Conservation (phyloP, 441 rosid species). For the Gossypium gossypioides region DNA sequence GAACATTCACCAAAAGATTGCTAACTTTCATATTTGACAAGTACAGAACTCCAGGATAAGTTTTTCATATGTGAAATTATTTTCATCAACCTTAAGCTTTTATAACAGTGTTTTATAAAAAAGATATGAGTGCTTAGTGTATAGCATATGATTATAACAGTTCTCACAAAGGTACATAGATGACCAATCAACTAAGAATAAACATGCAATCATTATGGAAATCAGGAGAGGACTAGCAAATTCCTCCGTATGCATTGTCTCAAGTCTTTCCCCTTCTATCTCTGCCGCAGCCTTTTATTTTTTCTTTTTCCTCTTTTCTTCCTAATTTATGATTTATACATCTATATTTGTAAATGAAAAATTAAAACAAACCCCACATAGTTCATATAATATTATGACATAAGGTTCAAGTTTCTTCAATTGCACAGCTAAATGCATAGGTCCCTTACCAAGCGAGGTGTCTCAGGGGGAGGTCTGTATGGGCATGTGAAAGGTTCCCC, state of each 20-base stretch:
- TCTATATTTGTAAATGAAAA: background rate
- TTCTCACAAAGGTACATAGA: background rate
- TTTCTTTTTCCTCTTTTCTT: background rate
- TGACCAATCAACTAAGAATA: background rate
- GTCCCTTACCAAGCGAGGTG: slow-evolving; percentile 72
- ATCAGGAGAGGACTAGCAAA: background rate
- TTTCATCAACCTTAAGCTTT: background rate
- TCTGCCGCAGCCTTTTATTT: background rate
- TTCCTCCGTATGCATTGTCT: background rate
- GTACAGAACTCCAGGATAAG: background rate
- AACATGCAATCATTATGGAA: background rate
- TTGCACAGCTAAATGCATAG: background rate
- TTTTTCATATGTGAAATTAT: background rate
- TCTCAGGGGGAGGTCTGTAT: slow-evolving; percentile 73
- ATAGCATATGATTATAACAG: background rate
- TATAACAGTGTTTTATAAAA: background rate
- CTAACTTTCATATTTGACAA: background rate
- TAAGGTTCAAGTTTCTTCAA: slow-evolving; percentile 3
- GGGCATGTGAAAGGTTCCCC: slow-evolving; percentile 97
- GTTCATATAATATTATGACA: background rate
- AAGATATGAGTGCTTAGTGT: background rate
- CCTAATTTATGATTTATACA: background rate
- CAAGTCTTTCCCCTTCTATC: background rate
- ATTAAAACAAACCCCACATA: background rate
- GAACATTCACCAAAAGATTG: background rate